A percentile compares a stretch with the other conserved stretches of the same genome.
Conservation (phyloP, 2,329 filamentous ascomycete genomes). For the Juglanconis juglandina region DNA sequence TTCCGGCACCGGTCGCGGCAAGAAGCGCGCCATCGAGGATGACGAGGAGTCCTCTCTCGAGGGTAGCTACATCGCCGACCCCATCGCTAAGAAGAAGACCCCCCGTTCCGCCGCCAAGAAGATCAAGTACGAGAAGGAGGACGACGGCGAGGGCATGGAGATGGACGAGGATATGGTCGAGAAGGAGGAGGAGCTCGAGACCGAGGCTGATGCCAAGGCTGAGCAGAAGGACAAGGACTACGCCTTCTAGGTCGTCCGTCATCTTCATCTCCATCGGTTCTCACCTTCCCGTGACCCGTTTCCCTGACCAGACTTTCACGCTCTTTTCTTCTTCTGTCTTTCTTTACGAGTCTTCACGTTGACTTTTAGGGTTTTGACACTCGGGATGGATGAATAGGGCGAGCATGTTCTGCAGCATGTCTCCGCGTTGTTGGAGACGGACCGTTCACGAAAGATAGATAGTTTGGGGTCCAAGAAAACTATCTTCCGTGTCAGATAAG, state of each 20-base stretch:
- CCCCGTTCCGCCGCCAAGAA: slow-evolving; percentile 15
- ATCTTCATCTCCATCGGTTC: background rate
- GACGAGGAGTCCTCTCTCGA: slow-evolving; percentile 15
- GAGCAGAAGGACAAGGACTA: slow-evolving; percentile 11
- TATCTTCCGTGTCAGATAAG: background rate
- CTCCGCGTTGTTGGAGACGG: background rate
- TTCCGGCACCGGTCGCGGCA: background rate
- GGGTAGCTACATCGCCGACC: background rate
- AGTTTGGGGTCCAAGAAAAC: background rate
- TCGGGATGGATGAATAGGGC: background rate
- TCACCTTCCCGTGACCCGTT: background rate
- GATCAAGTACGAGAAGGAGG: background rate
- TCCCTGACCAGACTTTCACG: background rate
- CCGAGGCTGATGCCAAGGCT: slow-evolving; percentile 14
- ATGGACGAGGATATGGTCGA: background rate
- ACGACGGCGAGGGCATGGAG: slow-evolving; percentile 12
- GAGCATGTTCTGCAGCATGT: background rate
- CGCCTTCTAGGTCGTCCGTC: background rate
- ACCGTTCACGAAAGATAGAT: background rate
- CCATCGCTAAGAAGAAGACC: slow-evolving; percentile 18
- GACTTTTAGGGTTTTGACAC: background rate
- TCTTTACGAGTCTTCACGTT: background rate
- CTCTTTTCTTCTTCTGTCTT: background rate
- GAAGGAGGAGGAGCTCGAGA: background rate
- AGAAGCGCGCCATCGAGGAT: slow-evolving; percentile 5